A percentile compares a stretch with the other conserved stretches of the same genome.
These are phyloP conservation scores for Adiantum capillusveneris DNA, from an alignment of 75 land plant species.

Conservation along the genomic window DNA sequence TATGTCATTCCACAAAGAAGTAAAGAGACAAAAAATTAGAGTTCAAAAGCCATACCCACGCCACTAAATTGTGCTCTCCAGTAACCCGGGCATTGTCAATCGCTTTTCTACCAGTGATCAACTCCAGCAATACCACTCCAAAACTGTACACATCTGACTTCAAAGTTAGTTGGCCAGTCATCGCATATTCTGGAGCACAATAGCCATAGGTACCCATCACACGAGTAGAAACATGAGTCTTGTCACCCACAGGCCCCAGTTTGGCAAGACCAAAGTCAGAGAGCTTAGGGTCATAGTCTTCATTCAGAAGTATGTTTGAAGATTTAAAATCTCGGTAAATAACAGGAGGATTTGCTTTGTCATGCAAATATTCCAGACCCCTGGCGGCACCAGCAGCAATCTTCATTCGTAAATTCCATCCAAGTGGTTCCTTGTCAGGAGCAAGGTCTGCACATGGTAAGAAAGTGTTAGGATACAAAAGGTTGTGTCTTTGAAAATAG, in stretches of 20 bases:
- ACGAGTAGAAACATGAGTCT: conserved; percentile 18
- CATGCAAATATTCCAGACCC: conserved; percentile 12
- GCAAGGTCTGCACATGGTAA: conserved; percentile 6
- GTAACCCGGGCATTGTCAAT: conserved; percentile 23
- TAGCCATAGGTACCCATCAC: conserved; percentile 22
- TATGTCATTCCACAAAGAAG: no score
- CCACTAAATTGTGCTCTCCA: conserved; percentile 48
- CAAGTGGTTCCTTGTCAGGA: conserved; percentile 4
- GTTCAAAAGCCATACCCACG: conserved; percentile 43
- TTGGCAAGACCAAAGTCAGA: conserved; percentile 38
- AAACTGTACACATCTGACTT: no score
- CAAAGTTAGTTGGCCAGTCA: conserved; percentile 29
- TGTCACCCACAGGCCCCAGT: no score
- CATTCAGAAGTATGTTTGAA: conserved; percentile 28
- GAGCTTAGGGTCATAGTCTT: conserved; percentile 27
- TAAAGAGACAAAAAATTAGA: no score
- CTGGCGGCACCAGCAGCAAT: no score
- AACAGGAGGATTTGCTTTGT: no score
- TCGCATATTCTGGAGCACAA: no score
- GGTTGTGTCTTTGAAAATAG: not conserved
- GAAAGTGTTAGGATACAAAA: not conserved
- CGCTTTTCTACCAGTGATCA: conserved; percentile 48
- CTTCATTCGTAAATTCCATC: conserved; percentile 13
- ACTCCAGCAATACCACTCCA: no score
- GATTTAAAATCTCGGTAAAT: no score